Percentiles rank a stretch among this genome's conserved stretches.
Evolutionary conservation across 164 flowering plant genomes (phyloP).

Genomic region (Houttuynia cordata): DNA sequence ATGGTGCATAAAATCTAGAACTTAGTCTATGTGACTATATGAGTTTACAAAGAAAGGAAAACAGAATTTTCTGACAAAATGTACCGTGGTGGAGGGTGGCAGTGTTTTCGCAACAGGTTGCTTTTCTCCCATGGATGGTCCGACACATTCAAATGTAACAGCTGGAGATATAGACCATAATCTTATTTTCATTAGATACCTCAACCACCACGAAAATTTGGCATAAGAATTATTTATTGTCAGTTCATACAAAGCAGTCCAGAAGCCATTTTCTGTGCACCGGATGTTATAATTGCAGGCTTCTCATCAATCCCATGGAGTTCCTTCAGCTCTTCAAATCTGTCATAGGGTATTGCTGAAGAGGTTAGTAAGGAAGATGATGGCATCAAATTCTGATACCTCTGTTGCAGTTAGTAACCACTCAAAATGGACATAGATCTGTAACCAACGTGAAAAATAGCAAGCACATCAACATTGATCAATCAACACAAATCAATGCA

Average conservation of each 20-base stretch:
- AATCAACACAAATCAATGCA: too few relatives aligned
- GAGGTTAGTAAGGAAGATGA: not conserved
- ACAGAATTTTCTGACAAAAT: not conserved
- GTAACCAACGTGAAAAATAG: too few relatives aligned
- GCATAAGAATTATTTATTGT: not conserved
- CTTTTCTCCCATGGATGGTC: constrained; percentile 82
- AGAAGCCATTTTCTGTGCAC: constrained; percentile 79
- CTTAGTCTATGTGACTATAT: not conserved
- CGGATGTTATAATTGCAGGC: constrained; percentile 33
- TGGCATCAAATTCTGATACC: not conserved
- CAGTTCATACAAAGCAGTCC: constrained; percentile 67
- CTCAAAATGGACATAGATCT: too few relatives aligned
- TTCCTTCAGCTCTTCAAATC: constrained; percentile 62
- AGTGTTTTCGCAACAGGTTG: constrained; percentile 57
- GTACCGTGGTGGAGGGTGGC: constrained; percentile 75
- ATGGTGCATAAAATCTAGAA: not conserved
- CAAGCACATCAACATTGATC: too few relatives aligned
- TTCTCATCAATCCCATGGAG: constrained; percentile 80
- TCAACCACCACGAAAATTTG: not conserved
- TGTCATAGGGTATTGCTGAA: constrained; percentile 9
- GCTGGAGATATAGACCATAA: constrained; percentile 30
- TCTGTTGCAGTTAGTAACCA: not conserved
- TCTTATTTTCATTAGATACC: not conserved
- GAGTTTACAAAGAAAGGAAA: not conserved
- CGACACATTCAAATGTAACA: constrained; percentile 72